Base-by-base conservation (phyloP, 139 green algal species). In the Chlamydomonas eustigma region DNA sequence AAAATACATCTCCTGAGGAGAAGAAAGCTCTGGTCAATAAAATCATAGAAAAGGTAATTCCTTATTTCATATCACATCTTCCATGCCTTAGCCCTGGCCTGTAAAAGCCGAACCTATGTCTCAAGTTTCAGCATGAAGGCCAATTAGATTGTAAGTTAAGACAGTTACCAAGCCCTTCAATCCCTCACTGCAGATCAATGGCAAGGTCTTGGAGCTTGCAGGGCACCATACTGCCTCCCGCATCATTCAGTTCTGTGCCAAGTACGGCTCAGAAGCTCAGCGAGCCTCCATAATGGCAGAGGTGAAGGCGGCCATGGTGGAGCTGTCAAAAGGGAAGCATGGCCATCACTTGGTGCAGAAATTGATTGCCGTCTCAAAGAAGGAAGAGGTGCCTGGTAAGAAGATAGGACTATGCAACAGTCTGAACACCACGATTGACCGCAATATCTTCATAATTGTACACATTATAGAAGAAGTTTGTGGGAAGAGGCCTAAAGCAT, bases 181-280 rank as follows among this genome's bases (percentile, higher is more conserved):
- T 63, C 18, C 34, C 12, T 68, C n/a, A 6, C 31, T 50, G 33
- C 88, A 91, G 86, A 75, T 90, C 0, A 39, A 84, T 12, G 92
- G 86, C 50, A 86, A 86, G 28, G 64, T 94, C 4, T 38, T 85
- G 25, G 86, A 94, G 70, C 78, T 96, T 51, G 88, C 88, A 1
- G 78, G 66, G 28, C 90, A 93, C 38, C 93, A 94, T 81, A 91
- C 86, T 6, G 90, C 91, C 1, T 93, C 87, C 0, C 85, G 92
- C 32, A 80, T 97, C 12, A 85, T 97, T n/a, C 93, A 97, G 81
- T 88, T 92, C 37, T 94, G 87, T 52, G 71, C 89, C 67, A 94
- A 94, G 84, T 71, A 92, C 65, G 92, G 91, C 50, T 87, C 44
- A 8, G 39, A 69, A 12, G 74, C 39, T 18, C 78, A 94, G 67